phyloP scores from a whole-genome alignment of 2,329 filamentous ascomycete species.

The Pyrenophora graminea region DNA sequence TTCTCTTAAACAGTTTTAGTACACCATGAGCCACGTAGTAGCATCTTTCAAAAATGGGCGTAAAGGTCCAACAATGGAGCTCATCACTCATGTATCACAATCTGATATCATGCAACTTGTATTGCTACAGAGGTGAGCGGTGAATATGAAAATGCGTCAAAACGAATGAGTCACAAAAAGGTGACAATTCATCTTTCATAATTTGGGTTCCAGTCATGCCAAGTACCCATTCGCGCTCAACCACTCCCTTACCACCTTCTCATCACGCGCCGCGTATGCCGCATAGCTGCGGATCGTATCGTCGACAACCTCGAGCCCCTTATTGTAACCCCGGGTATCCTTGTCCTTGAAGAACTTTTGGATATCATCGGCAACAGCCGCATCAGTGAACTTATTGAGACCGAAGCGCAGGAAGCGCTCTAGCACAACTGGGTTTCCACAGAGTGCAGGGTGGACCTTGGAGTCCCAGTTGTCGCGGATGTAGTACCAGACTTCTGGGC shows the following conservation, averaged over 20 bases:
- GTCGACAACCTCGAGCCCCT: conserved; percentile 80
- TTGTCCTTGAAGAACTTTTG: conserved; percentile 81
- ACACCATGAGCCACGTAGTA: no score
- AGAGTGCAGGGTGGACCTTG: conserved; percentile 70
- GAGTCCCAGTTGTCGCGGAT: conserved; percentile 79
- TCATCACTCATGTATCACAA: no score
- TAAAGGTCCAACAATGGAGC: no score
- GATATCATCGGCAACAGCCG: conserved; percentile 73
- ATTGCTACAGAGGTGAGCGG: no score
- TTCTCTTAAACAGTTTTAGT: no score
- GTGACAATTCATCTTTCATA: neutral
- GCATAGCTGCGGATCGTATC: conserved; percentile 86
- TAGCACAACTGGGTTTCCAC: conserved; percentile 80
- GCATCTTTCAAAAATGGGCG: no score
- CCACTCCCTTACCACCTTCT: conserved; percentile 76
- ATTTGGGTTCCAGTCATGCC: conserved; percentile 18
- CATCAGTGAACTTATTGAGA: conserved; percentile 77
- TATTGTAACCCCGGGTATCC: conserved; percentile 83
- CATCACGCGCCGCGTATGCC: conserved; percentile 79
- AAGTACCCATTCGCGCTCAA: conserved; percentile 65
- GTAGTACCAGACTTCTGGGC: conserved; percentile 81
- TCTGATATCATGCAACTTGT: no score
- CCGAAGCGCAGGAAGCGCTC: conserved; percentile 84
- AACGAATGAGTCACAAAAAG: no score
- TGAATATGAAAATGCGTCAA: no score